phyloP scores from a whole-genome alignment of 2,329 filamentous ascomycete genomes.

The Penicillium sp. region DNA sequence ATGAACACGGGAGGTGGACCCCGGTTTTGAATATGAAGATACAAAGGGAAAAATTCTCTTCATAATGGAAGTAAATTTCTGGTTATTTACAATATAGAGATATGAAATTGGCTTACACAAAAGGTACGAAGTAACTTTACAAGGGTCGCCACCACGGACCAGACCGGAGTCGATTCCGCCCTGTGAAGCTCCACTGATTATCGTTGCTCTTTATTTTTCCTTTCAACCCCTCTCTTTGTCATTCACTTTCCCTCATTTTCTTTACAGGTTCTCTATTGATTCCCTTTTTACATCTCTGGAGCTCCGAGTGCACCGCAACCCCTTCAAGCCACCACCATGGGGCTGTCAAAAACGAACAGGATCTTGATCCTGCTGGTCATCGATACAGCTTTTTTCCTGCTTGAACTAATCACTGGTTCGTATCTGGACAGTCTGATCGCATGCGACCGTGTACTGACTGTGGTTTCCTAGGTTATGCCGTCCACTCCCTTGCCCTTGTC shows the following conservation, averaged over 20 bases:
- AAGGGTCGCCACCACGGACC: constrained; percentile 16
- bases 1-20: not conserved
- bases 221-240: not conserved
- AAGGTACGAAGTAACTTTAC: not conserved
- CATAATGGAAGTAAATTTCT: not conserved
- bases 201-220: constrained; percentile 5
- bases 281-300: constrained; percentile 5
- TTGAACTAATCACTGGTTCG: constrained; percentile 75
- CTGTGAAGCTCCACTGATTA: constrained; percentile 11
- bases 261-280: not conserved
- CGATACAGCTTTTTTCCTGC: constrained; percentile 82
- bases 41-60: not conserved
- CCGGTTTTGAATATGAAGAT: not conserved
- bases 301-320: constrained; percentile 24
- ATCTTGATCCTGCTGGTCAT: constrained; percentile 92
- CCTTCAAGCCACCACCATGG: constrained; percentile 55
- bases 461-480: constrained; percentile 62
- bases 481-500: constrained; percentile 87
- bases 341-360: constrained; percentile 85
- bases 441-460: constrained; percentile 14
- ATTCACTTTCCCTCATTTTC: not conserved
- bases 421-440: constrained; percentile 2
- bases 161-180: constrained; percentile 19
- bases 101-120: no score
- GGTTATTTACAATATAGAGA: no score